These are phyloP conservation scores for Nidula niveotomentosa DNA, from an alignment of 1,284 basidiomycete genomes.

Conservation along the genomic window DNA sequence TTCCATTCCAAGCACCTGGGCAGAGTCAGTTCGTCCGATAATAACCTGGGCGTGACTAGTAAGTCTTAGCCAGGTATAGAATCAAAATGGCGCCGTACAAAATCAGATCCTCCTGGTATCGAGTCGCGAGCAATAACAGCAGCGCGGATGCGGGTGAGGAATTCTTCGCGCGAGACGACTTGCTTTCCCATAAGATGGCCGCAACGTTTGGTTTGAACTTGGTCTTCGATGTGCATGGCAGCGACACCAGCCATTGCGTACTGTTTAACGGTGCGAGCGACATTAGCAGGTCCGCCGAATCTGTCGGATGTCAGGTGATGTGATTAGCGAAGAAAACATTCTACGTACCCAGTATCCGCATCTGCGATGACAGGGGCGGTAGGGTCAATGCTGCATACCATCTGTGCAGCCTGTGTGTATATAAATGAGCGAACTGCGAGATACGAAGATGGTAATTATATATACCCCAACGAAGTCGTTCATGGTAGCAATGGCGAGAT, in stretches of 20 bases:
- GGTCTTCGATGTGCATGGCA: conserved; percentile 81
- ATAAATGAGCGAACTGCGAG: neutral
- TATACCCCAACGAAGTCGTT: conserved; percentile 71
- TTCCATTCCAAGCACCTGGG: conserved; percentile 80
- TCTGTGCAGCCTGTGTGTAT: conserved; percentile 30
- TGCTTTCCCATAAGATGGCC: conserved; percentile 82
- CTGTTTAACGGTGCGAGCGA: conserved; percentile 73
- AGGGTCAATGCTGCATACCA: conserved; percentile 68
- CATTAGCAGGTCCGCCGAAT: conserved; percentile 77
- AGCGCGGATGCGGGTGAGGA: conserved; percentile 73
- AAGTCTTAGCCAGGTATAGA: neutral
- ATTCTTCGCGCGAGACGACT: conserved; percentile 64
- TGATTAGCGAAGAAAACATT: neutral
- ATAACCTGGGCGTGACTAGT: conserved; percentile 48
- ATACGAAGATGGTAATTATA: conserved; percentile 4
- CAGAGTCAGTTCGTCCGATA: conserved; percentile 83
- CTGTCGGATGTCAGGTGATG: conserved; percentile 24
- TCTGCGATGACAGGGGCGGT: conserved; percentile 76
- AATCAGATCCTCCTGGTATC: conserved; percentile 71
- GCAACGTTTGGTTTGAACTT: conserved; percentile 82
- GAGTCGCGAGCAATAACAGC: conserved; percentile 72
- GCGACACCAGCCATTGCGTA: conserved; percentile 76
- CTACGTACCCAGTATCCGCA: conserved; percentile 69
- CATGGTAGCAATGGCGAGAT: conserved; percentile 79
- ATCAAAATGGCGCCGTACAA: conserved; percentile 20